A percentile compares a stretch with the other conserved stretches of the same genome.
phyloP scores from a whole-genome alignment of 192 early-diverging fungal species.

The Rhizophagus sp. region DNA sequence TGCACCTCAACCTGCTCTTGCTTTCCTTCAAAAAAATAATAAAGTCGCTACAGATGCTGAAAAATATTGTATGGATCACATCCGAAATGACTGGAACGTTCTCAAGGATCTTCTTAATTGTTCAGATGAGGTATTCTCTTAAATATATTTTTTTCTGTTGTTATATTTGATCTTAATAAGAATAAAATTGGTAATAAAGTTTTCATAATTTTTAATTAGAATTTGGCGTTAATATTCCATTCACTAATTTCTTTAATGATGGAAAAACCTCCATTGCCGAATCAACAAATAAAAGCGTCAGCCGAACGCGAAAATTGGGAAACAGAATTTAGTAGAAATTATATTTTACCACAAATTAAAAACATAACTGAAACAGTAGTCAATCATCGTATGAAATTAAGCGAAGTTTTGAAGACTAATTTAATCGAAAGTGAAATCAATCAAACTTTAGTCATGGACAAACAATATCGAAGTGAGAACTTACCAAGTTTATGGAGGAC shows the following conservation, averaged over 20 bases:
- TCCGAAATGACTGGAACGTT: constrained; percentile 22
- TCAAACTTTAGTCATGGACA: background rate
- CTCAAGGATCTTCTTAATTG: constrained; percentile 11
- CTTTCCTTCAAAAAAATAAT: constrained; percentile 1
- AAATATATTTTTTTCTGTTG: no score
- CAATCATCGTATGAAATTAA: background rate
- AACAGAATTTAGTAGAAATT: constrained; percentile 3
- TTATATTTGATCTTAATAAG: no score
- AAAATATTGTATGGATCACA: constrained; percentile 15
- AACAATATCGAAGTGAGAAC: background rate
- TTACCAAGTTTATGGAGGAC: constrained; percentile 25
- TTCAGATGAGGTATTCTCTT: constrained; percentile 4
- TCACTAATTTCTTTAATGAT: background rate
- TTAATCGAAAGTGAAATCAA: constrained; percentile 11
- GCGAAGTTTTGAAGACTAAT: background rate
- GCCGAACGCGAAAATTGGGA: constrained; percentile 18
- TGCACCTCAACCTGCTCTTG: background rate
- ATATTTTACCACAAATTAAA: constrained; percentile 13
- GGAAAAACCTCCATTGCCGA: background rate
- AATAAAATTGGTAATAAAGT: background rate
- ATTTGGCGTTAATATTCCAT: constrained; percentile 22
- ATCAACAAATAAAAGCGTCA: background rate
- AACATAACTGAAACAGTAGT: background rate
- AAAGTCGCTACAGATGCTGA: background rate
- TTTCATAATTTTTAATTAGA: no score